A percentile compares a stretch with the other conserved stretches of the same genome.
These are phyloP conservation scores for Verruconis gallopava DNA, from an alignment of 2,329 filamentous ascomycete genomes.

Conservation along the genomic window DNA sequence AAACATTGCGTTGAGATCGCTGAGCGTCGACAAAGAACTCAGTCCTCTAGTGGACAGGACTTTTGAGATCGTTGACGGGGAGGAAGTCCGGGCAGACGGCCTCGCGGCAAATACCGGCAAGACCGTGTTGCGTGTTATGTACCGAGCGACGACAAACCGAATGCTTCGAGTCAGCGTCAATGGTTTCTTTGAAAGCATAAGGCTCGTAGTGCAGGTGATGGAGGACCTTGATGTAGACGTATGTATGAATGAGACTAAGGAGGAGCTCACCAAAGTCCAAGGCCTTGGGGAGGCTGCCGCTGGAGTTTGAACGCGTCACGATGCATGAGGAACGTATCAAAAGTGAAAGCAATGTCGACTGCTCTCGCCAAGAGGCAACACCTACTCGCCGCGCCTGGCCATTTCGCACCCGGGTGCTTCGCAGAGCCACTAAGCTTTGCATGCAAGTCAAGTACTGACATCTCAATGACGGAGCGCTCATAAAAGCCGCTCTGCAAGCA, in stretches of 20 bases:
- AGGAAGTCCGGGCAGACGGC: background rate
- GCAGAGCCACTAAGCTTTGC: no score
- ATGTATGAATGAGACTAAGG: constrained; percentile 36
- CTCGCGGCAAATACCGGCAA: constrained; percentile 11
- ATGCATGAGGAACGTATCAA: no score
- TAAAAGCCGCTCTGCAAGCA: no score
- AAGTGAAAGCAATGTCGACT: no score
- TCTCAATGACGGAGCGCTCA: no score
- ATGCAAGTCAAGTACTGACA: no score
- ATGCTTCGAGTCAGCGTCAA: constrained; percentile 96
- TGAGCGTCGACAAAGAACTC: constrained; percentile 79
- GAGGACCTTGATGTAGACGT: constrained; percentile 80
- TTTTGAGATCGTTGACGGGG: constrained; percentile 42
- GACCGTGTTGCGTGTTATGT: constrained; percentile 56
- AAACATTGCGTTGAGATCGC: constrained; percentile 56
- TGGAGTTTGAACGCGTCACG: constrained; percentile 7
- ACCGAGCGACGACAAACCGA: constrained; percentile 81
- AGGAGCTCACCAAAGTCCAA: constrained; percentile 14
- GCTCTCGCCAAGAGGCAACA: no score
- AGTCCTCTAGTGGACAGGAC: constrained; percentile 68
- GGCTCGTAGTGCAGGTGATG: constrained; percentile 79
- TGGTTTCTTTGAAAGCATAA: constrained; percentile 84
- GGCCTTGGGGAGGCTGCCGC: constrained; percentile 2
- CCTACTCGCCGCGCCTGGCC: no score
- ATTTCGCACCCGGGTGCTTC: no score